Percentiles rank a stretch among this genome's conserved stretches.
Evolutionary conservation across 331 rosid genomes (phyloP).

Genomic region (Stylosanthes scabra): DNA sequence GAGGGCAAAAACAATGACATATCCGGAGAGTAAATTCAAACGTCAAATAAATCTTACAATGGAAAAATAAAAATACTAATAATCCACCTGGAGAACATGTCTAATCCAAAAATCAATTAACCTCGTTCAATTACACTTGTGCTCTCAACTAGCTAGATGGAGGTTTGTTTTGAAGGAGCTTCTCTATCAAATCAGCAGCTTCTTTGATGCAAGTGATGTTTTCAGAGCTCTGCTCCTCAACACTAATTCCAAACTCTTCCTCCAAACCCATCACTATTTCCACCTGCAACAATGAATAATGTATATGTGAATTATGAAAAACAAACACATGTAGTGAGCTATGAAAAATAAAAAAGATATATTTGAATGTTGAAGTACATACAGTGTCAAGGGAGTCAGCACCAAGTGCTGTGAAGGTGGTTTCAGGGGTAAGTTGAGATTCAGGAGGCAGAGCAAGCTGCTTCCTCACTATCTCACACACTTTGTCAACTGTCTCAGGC

Average conservation of each 20-base stretch:
- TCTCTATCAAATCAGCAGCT: constrained; percentile 89
- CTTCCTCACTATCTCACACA: constrained; percentile 73
- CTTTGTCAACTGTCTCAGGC: constrained; percentile 72
- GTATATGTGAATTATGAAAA: no score
- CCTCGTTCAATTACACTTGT: constrained; percentile 5
- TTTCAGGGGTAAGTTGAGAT: constrained; percentile 65
- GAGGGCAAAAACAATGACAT: constrained; percentile 6
- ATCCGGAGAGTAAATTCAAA: neutral
- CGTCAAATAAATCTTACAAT: constrained; percentile 4
- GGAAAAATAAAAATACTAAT: neutral
- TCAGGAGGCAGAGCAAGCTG: constrained; percentile 74
- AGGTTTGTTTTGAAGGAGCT: constrained; percentile 60
- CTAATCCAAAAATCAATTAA: neutral
- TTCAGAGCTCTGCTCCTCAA: constrained; percentile 71
- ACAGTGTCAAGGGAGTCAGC: constrained; percentile 91
- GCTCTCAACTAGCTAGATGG: constrained; percentile 32
- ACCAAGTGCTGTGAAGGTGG: constrained; percentile 73
- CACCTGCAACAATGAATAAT: constrained; percentile 48
- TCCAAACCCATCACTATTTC: constrained; percentile 83
- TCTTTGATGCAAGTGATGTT: constrained; percentile 75
- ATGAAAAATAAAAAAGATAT: neutral
- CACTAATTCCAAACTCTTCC: constrained; percentile 70
- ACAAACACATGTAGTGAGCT: neutral
- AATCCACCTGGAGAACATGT: constrained; percentile 19
- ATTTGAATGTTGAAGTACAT: constrained; percentile 16